Base-by-base conservation (phyloP, 1,284 basidiomycete species). In the Lentinula novae-zelandiae region DNA sequence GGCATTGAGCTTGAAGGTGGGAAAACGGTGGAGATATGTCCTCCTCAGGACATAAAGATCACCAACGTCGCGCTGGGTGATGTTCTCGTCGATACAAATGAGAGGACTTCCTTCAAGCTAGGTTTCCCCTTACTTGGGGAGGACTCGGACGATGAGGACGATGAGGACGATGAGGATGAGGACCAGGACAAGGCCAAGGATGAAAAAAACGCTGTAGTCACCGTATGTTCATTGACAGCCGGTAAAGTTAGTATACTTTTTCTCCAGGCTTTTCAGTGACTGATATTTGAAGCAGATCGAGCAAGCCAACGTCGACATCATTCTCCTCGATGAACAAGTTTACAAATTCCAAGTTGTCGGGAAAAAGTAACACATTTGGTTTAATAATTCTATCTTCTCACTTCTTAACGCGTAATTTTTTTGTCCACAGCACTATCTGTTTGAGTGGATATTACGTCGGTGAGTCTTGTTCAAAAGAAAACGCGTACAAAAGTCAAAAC, bases 401-500 rank as follows among this genome's bases (percentile, higher is more conserved):
- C 58, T 53, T 58, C 51, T 52, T 53, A 42, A 58, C 63, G 62
- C 55, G 66, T 55, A 57, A 4, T 59, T 53, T 42, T 40, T 39
- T 46, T 15, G 42, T 44, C 39, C 44, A 13, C 53, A 95, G 93
- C 75, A 79, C 87, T 57, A 82, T 98, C 63, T 89, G 96, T 75
- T 76, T 98, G 60, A 86, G 90, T 65, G 96, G 96, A 63, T 95
- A 97, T 79, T 96, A 95, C 78, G 87, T 96, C 68, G 84, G 86
- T 92, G 74, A 58, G 76, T 27, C 27, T 42, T 40, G 7, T 12
- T 31, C n/a, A 4, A 38, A 65, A 56, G 58, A 42, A 64, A 60
- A 15, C 20, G 63, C 40, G 60, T 63, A 46, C 40, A 49, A 38
- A 9, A 27, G 27, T 27, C 27, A 27, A 27, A 27, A 27, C 9